Base-by-base conservation (phyloP, 495 filamentous ascomycete species). In the Cetradonia linearis region DNA sequence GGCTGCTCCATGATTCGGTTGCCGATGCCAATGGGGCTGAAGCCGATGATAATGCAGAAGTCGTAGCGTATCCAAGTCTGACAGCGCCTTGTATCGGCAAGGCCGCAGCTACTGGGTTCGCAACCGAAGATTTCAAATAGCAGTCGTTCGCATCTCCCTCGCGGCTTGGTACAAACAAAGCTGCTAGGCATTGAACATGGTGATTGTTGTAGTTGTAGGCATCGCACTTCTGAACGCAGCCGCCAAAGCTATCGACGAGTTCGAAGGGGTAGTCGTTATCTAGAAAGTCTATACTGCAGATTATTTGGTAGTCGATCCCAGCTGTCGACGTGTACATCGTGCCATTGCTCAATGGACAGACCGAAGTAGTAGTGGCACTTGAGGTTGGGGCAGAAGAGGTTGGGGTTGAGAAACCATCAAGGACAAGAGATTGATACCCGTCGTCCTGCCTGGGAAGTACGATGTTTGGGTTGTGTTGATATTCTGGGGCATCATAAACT, bases 61-160 rank as follows among this genome's bases (percentile, higher is more conserved):
- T 46, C 14, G 33, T 34, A 18, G 56, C 34, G 28, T 57, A 58
- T 18, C 42, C 50, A 30, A 68, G 31, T 14, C 58, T 48, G 23
- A 66, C 37, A 14, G 63, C 66, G 46, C 63, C 67, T 36, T 65
- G 44, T 2, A 69, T 59, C 27, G 28, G 37, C 18, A 61, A 36
- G 2, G 36, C 49, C 3, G 58, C 54, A 14, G 59, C 28, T 56
- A 50, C 49, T 3, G 66, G 59, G 30, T 66, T 34, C 18, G 25
- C 53, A 30, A 68, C 59, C 11, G 55, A 61, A 33, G 66, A 69
- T 23, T 69, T 69, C 36, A 69, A 59, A 55, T 68, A 68, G 64
- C 67, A 69, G 57, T 69, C 58, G 18, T 66, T 59, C 13, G 64
- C 49, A 58, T 60, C 28, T 16, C 36, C 52, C 18, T 40, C 27